Base-by-base conservation (phyloP, 345 rosid genomes). In the Fremontodendron californicum region DNA sequence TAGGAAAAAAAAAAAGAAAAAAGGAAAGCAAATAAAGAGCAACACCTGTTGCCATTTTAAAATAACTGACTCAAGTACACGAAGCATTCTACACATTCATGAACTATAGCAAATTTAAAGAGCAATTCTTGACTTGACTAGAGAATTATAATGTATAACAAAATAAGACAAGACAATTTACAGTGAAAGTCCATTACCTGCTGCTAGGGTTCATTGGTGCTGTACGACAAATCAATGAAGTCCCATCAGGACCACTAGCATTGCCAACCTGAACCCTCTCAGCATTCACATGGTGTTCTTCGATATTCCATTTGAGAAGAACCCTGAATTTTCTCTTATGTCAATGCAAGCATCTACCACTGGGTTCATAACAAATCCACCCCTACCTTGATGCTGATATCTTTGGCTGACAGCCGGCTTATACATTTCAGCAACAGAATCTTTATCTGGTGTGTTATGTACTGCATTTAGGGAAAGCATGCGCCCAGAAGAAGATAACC, bases 401-500 rank as follows among this genome's bases (percentile, higher is more conserved):
- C 86, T 76, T 74, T 68, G 79, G 80, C 78, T 81, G 33, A 79
- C 81, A 4, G 75, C 82, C 15, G 73, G 74, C 73, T 72, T 80
- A 43, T 77, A 52, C 7, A 74, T 67, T 76, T 79, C 87, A 63
- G 43, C 43, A 75, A 51, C 12, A 61, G 61, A 75, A 80, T 82
- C 84, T 13, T 71, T 78, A 35, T 60, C 79, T 37, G 75, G 49
- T 58, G 80, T 71, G 75, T 75, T 58, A 21, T 13, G 61, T 25
- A 55, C 73, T 25, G 58, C 73, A 66, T 73, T 70, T 77, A 81
- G 21, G 7, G 84, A 52, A 60, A 73, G 84, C 37, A 75, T 77
- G 75, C 72, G 76, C 4, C 80, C 81, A 60, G 91, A 78, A 19
- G 85, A 80, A 66, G 88, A 74, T 48, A 84, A 77, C 79, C 84